Conservation (phyloP, 2,329 filamentous ascomycete species). For the Fusarium sp. region DNA sequence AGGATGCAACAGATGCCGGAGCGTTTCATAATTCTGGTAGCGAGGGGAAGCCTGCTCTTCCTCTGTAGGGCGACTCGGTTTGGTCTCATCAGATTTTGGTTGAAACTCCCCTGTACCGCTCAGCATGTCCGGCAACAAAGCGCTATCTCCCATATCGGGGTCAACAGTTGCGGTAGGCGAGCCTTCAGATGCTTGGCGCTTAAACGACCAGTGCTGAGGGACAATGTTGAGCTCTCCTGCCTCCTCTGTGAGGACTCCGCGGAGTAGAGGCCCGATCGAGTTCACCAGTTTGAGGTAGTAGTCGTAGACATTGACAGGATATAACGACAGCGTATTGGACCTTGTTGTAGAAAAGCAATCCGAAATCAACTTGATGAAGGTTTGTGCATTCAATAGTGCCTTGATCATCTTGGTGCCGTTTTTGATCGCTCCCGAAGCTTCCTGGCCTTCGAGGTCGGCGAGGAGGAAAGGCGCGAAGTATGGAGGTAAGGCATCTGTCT, state of each 20-base stretch:
- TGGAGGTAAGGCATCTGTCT: conserved; percentile 61
- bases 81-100: conserved; percentile 38
- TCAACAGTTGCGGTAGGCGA: conserved; percentile 34
- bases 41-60: conserved; percentile 57
- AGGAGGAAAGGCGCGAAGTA: conserved; percentile 78
- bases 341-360: conserved; percentile 78
- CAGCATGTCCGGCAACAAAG: conserved; percentile 50
- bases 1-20: conserved; percentile 81
- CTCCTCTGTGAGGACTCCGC: conserved; percentile 86
- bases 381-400: conserved; percentile 80
- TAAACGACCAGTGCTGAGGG: conserved; percentile 72
- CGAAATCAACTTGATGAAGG: conserved; percentile 78
- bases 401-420: conserved; percentile 83
- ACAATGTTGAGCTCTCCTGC: conserved; percentile 78
- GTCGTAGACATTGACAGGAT: conserved; percentile 84
- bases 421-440: conserved; percentile 56
- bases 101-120: conserved; percentile 45
- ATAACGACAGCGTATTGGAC: conserved; percentile 73
- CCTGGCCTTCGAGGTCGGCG: conserved; percentile 54
- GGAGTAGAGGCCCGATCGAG: conserved; percentile 80
- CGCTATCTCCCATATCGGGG: conserved; percentile 45
- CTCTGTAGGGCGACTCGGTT: conserved; percentile 51
- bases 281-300: conserved; percentile 80
- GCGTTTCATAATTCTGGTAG: conserved; percentile 80
- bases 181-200: conserved; percentile 48